Conservation (phyloP, 306 rosid genomes). For the Pterocarpus macrocarpus region DNA sequence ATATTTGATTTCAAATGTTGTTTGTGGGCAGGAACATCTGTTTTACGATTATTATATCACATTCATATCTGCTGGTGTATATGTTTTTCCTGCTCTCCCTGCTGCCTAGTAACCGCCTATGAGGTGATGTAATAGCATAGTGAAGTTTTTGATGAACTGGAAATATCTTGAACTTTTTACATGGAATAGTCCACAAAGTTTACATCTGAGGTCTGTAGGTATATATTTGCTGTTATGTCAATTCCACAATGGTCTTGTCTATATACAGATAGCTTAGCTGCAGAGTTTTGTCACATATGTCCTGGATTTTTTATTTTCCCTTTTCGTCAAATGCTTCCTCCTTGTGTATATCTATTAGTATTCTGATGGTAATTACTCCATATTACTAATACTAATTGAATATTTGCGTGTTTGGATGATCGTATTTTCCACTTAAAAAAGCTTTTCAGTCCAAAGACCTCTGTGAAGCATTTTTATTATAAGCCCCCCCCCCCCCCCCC, state of each 20-base stretch:
- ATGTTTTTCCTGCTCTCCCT: constrained; percentile 6
- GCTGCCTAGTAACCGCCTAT: neutral
- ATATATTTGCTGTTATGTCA: neutral
- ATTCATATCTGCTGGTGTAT: neutral
- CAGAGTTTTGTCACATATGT: neutral
- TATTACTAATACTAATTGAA: neutral
- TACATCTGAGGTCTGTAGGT: neutral
- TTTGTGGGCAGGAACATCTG: neutral
- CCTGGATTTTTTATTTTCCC: constrained; percentile 10
- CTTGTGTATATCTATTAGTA: constrained; percentile 8
- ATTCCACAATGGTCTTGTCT: neutral
- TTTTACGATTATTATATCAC: constrained; percentile 24
- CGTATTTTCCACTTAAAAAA: neutral
- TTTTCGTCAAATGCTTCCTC: constrained; percentile 8
- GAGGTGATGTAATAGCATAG: neutral
- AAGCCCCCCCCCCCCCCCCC: too few relatives aligned
- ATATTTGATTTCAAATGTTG: neutral
- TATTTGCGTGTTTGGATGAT: constrained; percentile 4
- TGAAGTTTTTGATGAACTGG: constrained; percentile 2
- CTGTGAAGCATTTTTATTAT: constrained; percentile 33
- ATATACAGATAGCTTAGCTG: too few relatives aligned
- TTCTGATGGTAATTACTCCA: constrained; percentile 18
- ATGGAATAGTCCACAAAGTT: constrained; percentile 2
- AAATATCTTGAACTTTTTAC: neutral
- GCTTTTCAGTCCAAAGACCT: constrained; percentile 8